Base-by-base conservation (phyloP, 1,139 yeast species). In the Nakaseomyces sp. region DNA sequence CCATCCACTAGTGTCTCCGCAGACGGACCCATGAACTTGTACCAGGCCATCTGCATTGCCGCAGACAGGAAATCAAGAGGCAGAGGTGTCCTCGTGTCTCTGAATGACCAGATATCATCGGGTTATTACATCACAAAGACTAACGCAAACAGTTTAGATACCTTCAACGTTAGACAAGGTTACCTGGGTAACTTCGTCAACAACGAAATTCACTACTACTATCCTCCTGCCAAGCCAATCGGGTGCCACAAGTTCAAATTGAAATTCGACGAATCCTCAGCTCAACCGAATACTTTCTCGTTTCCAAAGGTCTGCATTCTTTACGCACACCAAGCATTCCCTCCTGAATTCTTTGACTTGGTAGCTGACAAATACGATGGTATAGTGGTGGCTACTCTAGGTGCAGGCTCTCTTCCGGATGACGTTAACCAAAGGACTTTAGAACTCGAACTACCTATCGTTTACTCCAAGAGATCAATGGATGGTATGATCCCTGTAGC, bases 1-100 rank as follows among this genome's bases (percentile, higher is more conserved):
- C 87, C 87, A 1, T 75, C 81, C 7, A 77, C 84, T 2, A 77
- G 81, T 26, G 73, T 80, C 40, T 77, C 83, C 2, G 77, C 83
- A 5, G 87, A 80, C 57, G 86, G 86, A 1, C 81, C 84, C 5
- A 79, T 80, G 80, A 80, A 80, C 59, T 63, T 80, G 46, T 80
- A 79, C 56, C 85, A 80, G 56, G 84, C 86, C 1, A 78, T 79
- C 43, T 74, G 76, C 10, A 78, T 80, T 40, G 83, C 87, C 5
- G 66, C 82, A 0, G 64, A 69, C 49, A 61, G 64, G 26, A 67
- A 70, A 45, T 72, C 81, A 7, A 62, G 71, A 40, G 74, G 76
- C 17, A 69, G 87, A 55, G 82, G 86, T 7, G 75, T 78, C 1
- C 63, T 80, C 38, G 81, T 80, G 3, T 79, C 82, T 0, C 66